Percentiles rank a stretch among this genome's conserved stretches.
Conservation (phyloP, 2,329 filamentous ascomycete genomes). For the Microcyclosporella mali region DNA sequence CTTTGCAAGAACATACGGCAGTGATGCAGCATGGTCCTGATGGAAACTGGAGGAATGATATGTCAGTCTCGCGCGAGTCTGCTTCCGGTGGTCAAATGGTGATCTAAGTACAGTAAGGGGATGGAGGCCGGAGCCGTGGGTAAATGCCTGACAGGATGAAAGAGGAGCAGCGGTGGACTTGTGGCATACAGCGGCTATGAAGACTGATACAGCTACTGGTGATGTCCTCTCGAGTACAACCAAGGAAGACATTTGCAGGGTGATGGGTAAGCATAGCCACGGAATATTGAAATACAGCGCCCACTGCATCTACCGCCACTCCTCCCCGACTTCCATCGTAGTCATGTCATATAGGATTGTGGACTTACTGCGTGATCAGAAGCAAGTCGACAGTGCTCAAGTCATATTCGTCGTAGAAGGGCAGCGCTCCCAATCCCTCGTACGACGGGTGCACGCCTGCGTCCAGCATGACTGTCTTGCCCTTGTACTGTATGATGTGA, state of each 20-base stretch:
- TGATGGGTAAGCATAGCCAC: background rate
- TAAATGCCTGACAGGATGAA: background rate
- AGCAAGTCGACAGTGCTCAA: conserved; percentile 95
- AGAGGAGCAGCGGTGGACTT: conserved; percentile 10
- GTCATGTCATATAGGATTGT: background rate
- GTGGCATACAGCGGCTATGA: conserved; percentile 32
- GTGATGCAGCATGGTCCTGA: conserved; percentile 94
- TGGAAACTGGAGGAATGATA: conserved; percentile 65
- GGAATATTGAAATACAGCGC: background rate
- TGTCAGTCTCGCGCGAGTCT: background rate
- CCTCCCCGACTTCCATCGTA: too few species aligned
- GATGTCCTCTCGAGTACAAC: too few species aligned
- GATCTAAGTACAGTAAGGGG: too few species aligned
- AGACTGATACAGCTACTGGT: conserved; percentile 14
- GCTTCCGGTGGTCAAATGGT: too few species aligned
- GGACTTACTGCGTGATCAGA: conserved; percentile 95
- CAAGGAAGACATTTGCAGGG: background rate
- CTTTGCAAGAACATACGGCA: conserved; percentile 95
- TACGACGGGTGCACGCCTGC: conserved; percentile 95
- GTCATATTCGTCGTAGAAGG: conserved; percentile 98
- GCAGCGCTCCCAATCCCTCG: conserved; percentile 84
- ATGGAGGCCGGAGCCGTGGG: conserved; percentile 3
- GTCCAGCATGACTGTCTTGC: conserved; percentile 98
- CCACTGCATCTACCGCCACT: too few species aligned
- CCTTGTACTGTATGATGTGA: conserved; percentile 98